phyloP scores from a whole-genome alignment of 768 basidiomycete species.

The Candolleomyces eurysporus region DNA sequence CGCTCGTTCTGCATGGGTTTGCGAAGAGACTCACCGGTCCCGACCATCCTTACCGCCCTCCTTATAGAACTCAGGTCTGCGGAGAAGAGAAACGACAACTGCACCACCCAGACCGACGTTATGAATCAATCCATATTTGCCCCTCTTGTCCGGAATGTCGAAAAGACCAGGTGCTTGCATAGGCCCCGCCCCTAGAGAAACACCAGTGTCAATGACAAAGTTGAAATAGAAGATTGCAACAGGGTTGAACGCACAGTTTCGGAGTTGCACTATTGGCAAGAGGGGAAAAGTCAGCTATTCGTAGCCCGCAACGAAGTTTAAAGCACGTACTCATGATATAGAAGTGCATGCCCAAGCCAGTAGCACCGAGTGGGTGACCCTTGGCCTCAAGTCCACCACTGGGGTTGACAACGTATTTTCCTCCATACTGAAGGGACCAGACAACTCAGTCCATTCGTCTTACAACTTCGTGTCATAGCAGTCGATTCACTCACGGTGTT shows the following conservation, averaged over 20 bases:
- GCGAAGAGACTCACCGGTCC: constrained; percentile 42
- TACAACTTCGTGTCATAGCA: neutral
- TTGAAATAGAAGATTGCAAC: no score
- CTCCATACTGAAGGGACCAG: constrained; percentile 56
- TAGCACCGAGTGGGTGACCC: constrained; percentile 83
- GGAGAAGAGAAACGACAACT: constrained; percentile 71
- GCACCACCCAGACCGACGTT: constrained; percentile 84
- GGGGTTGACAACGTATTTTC: constrained; percentile 82
- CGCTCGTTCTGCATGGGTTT: neutral
- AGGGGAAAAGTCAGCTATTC: neutral
- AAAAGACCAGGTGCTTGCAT: constrained; percentile 80
- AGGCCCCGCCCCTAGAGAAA: constrained; percentile 66
- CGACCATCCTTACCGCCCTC: constrained; percentile 67
- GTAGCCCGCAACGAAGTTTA: neutral
- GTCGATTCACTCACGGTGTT: constrained; percentile 59
- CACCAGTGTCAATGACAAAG: neutral
- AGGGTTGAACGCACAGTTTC: constrained; percentile 47
- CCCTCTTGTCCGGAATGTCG: constrained; percentile 56
- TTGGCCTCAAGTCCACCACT: constrained; percentile 88
- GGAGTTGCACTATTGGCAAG: constrained; percentile 60
- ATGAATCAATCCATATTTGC: constrained; percentile 80
- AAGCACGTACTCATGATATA: constrained; percentile 68
- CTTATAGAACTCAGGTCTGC: constrained; percentile 75
- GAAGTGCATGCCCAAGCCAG: constrained; percentile 85
- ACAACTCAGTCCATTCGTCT: neutral